These are phyloP conservation scores for Xylaria flabelliformis DNA, from an alignment of 495 filamentous ascomycete genomes.

Conservation along the genomic window DNA sequence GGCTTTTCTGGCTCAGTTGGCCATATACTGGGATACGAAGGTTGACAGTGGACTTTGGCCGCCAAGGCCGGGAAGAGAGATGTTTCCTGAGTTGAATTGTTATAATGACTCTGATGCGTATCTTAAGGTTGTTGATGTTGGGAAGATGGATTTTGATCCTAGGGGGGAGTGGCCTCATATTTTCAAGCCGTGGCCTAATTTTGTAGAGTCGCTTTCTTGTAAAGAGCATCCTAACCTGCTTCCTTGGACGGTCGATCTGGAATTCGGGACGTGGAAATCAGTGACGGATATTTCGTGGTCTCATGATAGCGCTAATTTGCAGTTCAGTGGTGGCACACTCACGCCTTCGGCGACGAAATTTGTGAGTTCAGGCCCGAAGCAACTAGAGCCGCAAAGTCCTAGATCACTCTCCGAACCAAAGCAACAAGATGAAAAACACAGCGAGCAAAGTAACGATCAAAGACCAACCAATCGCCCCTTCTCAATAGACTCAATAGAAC, in stretches of 20 bases:
- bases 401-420: not conserved
- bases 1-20: constrained; percentile 19
- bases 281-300: not conserved
- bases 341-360: not conserved
- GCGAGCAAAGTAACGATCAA: constrained; percentile 17
- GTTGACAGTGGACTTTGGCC: not conserved
- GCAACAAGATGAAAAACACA: not conserved
- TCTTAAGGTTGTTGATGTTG: not conserved
- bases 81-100: not conserved
- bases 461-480: not conserved
- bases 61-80: constrained; percentile 6
- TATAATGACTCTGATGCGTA: not conserved
- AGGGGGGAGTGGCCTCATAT: not conserved
- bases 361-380: no score
- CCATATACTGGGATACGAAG: constrained; percentile 27
- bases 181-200: not conserved
- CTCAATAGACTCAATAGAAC: no score
- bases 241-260: not conserved
- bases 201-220: not conserved
- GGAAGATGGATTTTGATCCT: not conserved
- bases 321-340: not conserved
- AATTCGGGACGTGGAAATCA: not conserved
- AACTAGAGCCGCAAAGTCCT: not conserved
- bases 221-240: not conserved
- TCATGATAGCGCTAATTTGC: not conserved